A percentile compares a stretch with the other conserved stretches of the same genome.
Conservation (phyloP, 163 green algal genomes). For the Scenedesmus sp. region DNA sequence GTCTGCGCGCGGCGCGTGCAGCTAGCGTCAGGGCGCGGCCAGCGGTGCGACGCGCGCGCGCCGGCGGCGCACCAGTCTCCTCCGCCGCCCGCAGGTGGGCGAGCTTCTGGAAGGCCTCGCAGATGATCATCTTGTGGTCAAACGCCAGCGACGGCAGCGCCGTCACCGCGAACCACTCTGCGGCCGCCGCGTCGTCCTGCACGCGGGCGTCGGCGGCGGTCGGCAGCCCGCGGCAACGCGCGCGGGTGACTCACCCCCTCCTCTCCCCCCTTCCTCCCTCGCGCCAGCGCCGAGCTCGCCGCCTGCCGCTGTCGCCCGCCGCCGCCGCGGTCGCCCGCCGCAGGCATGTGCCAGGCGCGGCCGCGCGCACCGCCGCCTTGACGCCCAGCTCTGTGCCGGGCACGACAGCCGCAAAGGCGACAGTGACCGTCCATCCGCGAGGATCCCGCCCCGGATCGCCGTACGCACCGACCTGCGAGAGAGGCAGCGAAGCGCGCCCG, state of each 20-base stretch:
- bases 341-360: not conserved
- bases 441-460: constrained; percentile 88
- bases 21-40: too few species aligned
- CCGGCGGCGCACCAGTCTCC: constrained; percentile 1
- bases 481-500: too few species aligned
- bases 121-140: constrained; percentile 83
- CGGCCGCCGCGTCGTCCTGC: constrained; percentile 82
- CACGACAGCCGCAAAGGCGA: constrained; percentile 88
- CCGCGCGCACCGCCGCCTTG: constrained; percentile 68
- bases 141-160: constrained; percentile 82
- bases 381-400: constrained; percentile 62
- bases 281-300: not conserved
- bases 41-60: too few species aligned
- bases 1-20: too few species aligned
- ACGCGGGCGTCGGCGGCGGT: not conserved
- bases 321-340: not conserved
- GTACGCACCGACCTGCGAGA: constrained; percentile 81
- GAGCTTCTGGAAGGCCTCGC: constrained; percentile 33
- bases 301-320: not conserved
- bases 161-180: constrained; percentile 73
- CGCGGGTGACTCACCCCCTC: too few species aligned
- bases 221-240: not conserved
- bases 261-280: too few species aligned
- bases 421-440: constrained; percentile 84
- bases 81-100: not conserved